Base-by-base conservation (phyloP, 2,329 filamentous ascomycete species). In the Pestalotiopsis sp. region DNA sequence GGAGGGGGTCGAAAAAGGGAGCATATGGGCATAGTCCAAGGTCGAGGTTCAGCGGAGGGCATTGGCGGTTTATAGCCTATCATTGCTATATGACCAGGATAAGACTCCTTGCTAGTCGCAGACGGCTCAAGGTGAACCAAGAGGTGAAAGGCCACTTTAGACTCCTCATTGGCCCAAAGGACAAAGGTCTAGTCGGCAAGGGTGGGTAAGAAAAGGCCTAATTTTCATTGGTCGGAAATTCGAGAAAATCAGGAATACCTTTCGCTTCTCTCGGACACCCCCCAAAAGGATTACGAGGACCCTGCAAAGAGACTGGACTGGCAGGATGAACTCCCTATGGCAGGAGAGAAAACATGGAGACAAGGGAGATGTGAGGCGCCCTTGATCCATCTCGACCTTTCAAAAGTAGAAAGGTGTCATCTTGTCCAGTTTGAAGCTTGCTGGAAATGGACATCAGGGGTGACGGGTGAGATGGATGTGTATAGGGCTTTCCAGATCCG, bases 61-160 rank as follows among this genome's bases (percentile, higher is more conserved):
- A 41, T 27, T 31, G 31, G 31, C 31, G 31, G 59, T 62, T 62
- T 62, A 64, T 52, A 70, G 65, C 69, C 69, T 70, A 65, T 70
- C 65, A 63, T 66, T 70, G 69, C 59, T 56, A 58, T 68, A 68
- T 66, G 56, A 39, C 60, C 13, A 56, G 31, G 61, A 58, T 56
- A n/a, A 14, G 17, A 14, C 64, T 56, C 69, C 61, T 66, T 65
- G 41, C 65, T 69, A 69, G 68, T 65, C 58, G 68, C 65, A 49
- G 59, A 67, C 68, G 65, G 65, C 63, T 57, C 64, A 66, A 66
- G 64, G 64, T 66, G 45, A 52, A 36, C 59, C 52, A 56, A 67
- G 60, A 57, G 58, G 56, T 41, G 41, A 68, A 27, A 65, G 62
- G 62, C 23, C 68, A 14, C 17, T 57, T 69, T 56, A 49, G 61